Conservation (phyloP, 192 early-diverging fungal species). For the Rhizophagus prolifer region DNA sequence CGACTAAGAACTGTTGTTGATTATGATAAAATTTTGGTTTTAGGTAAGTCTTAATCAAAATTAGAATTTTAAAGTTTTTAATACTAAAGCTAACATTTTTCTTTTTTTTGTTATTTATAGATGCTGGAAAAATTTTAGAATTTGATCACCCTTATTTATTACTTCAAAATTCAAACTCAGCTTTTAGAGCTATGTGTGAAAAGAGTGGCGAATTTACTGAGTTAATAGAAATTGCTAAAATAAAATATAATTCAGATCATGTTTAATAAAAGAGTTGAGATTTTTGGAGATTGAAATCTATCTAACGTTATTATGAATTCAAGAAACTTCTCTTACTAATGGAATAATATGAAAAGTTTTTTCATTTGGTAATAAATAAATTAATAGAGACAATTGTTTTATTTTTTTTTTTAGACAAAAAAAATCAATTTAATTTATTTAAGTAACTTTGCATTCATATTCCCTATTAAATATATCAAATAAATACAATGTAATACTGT, state of each 20-base stretch:
- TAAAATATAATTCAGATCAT: conserved; percentile 30
- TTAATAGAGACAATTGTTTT: too few species aligned
- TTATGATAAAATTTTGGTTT: conserved; percentile 64
- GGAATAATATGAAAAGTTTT: too few species aligned
- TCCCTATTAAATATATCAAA: too few species aligned
- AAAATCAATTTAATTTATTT: too few species aligned
- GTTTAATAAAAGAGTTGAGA: not conserved
- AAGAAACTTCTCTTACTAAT: too few species aligned
- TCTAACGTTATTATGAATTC: too few species aligned
- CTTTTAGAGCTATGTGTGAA: conserved; percentile 79
- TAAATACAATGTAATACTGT: too few species aligned
- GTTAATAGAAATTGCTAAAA: conserved; percentile 63
- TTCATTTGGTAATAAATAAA: too few species aligned
- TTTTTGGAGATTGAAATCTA: too few species aligned
- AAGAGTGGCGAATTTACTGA: conserved; percentile 77
- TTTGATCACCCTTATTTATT: conserved; percentile 76
- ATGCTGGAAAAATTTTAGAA: conserved; percentile 75
- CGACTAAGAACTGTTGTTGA: conserved; percentile 77
- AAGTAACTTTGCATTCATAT: too few species aligned
- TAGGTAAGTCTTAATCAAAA: conserved; percentile 32
- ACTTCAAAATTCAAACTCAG: conserved; percentile 55
- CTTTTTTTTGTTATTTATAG: conserved; percentile 56
- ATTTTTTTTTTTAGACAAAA: too few species aligned
- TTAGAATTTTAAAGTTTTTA: not conserved
- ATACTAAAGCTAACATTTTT: not conserved